These are phyloP conservation scores for Nitzschia putrida DNA, from an alignment of 108 stramenopile species.

Conservation along the genomic window DNA sequence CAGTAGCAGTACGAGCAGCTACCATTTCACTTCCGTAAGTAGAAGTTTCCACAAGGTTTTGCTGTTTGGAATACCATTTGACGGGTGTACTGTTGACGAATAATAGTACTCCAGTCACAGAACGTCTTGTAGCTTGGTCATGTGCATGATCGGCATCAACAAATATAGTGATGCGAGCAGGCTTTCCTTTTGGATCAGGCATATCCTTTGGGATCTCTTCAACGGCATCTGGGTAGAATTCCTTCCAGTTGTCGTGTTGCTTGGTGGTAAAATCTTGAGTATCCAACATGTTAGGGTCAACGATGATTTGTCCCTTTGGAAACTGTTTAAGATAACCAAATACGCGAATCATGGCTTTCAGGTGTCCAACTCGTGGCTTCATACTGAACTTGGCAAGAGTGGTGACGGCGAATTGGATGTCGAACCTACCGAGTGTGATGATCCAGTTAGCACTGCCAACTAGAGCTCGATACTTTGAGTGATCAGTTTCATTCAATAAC, in stretches of 20 bases:
- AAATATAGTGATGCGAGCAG: slow-evolving; percentile 15
- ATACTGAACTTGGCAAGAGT: slow-evolving; percentile 21
- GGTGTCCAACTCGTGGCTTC: slow-evolving; percentile 19
- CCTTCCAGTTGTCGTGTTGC: neutral
- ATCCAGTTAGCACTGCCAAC: slow-evolving; percentile 32
- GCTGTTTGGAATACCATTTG: slow-evolving; percentile 33
- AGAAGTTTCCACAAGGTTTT: slow-evolving; percentile 20
- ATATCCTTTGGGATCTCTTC: slow-evolving; percentile 16
- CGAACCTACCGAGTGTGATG: slow-evolving; percentile 37
- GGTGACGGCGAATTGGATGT: slow-evolving; percentile 35
- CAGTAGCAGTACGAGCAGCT: slow-evolving; percentile 30
- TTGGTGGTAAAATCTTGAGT: neutral
- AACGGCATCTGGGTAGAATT: slow-evolving; percentile 17
- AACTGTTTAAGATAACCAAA: slow-evolving; percentile 33
- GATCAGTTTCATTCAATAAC: neutral
- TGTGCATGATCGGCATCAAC: slow-evolving; percentile 38
- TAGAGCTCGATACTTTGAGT: slow-evolving; percentile 13
- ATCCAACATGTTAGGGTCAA: slow-evolving; percentile 45
- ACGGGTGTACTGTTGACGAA: slow-evolving; percentile 36
- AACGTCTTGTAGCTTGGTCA: slow-evolving; percentile 18
- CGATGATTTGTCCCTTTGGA: slow-evolving; percentile 31
- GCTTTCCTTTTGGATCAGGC: slow-evolving; percentile 24
- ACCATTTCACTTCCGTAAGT: slow-evolving; percentile 35
- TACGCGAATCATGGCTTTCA: neutral
- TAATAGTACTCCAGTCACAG: slow-evolving; percentile 33